Conservation (phyloP, 23 red algal genomes). For the Gracilaria domingensis region DNA sequence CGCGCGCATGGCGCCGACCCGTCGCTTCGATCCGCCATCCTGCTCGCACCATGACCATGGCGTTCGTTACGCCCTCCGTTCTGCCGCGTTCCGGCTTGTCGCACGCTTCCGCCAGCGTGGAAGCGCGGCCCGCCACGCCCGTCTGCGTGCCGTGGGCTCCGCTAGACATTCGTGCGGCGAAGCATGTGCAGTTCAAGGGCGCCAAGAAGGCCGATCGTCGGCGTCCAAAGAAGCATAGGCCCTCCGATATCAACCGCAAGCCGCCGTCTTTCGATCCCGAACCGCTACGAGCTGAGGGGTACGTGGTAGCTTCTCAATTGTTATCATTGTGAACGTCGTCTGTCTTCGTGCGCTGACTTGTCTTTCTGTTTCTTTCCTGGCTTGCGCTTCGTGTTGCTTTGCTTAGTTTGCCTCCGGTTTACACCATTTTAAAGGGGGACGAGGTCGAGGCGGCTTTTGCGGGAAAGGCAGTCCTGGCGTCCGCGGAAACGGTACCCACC, state of each 20-base stretch:
- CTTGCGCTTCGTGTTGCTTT: background rate
- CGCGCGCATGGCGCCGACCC: background rate
- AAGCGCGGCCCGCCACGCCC: conserved; percentile 4
- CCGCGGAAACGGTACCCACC: background rate
- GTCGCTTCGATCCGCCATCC: background rate
- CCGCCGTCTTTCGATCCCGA: conserved; percentile 62
- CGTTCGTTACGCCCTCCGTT: conserved; percentile 45
- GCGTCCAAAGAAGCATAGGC: conserved; percentile 84
- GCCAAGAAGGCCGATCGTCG: conserved; percentile 74
- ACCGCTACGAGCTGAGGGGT: conserved; percentile 79
- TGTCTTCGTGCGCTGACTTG: background rate
- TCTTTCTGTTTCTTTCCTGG: background rate
- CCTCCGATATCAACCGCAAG: conserved; percentile 85
- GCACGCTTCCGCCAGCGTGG: conserved; percentile 18
- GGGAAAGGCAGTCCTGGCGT: background rate
- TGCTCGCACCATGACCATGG: conserved; percentile 56
- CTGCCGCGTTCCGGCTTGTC: conserved; percentile 63
- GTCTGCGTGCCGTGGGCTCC: background rate
- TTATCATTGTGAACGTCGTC: background rate
- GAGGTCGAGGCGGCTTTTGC: background rate
- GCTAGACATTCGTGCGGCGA: conserved; percentile 59
- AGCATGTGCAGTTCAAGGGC: conserved; percentile 85
- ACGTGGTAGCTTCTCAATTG: background rate
- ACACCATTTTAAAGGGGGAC: conserved; percentile 7
- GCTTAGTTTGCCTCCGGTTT: conserved; percentile 10